Evolutionary conservation across 305 asterid species (phyloP).

Genomic region (Solanum aculeatissimum): DNA sequence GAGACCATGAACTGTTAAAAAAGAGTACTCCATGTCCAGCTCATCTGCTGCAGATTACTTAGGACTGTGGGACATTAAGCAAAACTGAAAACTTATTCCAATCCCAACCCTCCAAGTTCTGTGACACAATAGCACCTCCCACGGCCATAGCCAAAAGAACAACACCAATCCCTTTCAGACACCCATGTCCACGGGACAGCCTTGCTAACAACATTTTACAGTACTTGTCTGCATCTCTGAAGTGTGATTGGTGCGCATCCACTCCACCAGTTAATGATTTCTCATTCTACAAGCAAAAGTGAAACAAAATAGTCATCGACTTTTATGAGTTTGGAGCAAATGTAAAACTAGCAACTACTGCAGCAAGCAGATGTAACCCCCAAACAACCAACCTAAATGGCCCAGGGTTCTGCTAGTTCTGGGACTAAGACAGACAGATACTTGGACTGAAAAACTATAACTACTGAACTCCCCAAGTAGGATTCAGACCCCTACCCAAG

Average conservation of each 20-base stretch:
- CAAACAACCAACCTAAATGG: not conserved
- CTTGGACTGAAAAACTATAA: not conserved
- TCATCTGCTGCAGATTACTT: constrained; percentile 2
- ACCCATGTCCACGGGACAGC: constrained; percentile 39
- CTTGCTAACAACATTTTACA: constrained; percentile 37
- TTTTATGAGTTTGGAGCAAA: not conserved
- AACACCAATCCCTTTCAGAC: constrained; percentile 32
- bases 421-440: not conserved
- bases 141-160: constrained; percentile 23
- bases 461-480: not conserved
- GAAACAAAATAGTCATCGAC: not conserved
- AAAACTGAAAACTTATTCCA: constrained; percentile 28
- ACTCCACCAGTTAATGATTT: constrained; percentile 35
- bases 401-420: not conserved
- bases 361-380: not conserved
- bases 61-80: constrained; percentile 10
- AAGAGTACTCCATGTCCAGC: not conserved
- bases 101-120: constrained; percentile 28
- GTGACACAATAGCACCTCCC: constrained; percentile 37
- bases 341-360: not conserved
- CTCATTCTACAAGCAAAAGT: constrained; percentile 46
- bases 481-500: not conserved
- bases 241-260: constrained; percentile 25
- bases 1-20: not conserved
- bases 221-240: constrained; percentile 63